A percentile compares a stretch with the other conserved stretches of the same genome.
Conservation (phyloP, 169 alveolate genomes). For the Babesia ovata region DNA sequence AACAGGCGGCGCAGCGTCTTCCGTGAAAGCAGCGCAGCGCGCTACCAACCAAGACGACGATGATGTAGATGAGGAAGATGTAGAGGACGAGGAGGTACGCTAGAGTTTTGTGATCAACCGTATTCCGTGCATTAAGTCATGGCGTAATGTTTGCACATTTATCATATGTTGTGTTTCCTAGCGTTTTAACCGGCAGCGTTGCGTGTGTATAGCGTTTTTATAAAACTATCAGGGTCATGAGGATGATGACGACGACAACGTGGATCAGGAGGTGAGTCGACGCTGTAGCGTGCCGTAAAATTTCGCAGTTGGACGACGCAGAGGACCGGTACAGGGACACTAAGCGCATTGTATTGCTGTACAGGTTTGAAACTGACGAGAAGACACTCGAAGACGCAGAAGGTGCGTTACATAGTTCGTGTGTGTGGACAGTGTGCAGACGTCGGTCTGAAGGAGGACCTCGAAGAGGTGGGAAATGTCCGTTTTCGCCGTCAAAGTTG, state of each 20-base stretch:
- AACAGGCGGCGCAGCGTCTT: not conserved
- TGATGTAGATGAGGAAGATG: conserved; percentile 15
- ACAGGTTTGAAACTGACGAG: conserved; percentile 47
- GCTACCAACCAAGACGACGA: not conserved
- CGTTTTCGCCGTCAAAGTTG: not conserved
- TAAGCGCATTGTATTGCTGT: not conserved
- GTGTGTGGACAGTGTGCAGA: conserved; percentile 37
- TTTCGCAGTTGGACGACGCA: conserved; percentile 40
- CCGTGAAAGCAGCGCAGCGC: not conserved
- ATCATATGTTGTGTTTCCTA: too few relatives aligned
- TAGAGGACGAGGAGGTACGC: conserved; percentile 21
- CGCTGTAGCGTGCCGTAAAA: not conserved
- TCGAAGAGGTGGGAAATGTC: conserved; percentile 40
- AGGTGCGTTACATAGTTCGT: conserved; percentile 26
- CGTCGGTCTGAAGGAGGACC: conserved; percentile 52
- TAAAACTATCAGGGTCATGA: not conserved
- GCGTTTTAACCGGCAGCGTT: too few relatives aligned
- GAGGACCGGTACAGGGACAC: conserved; percentile 39
- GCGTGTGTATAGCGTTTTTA: too few relatives aligned
- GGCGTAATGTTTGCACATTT: too few relatives aligned
- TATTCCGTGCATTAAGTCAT: not conserved
- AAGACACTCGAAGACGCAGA: conserved; percentile 63
- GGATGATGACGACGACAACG: not conserved
- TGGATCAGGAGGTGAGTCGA: conserved; percentile 10
- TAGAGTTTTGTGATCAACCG: not conserved